Percentiles rank a stretch among this genome's conserved stretches.
These are phyloP conservation scores for Phytophthora pistaciae DNA, from an alignment of 352 stramenopile species.

Conservation along the genomic window DNA sequence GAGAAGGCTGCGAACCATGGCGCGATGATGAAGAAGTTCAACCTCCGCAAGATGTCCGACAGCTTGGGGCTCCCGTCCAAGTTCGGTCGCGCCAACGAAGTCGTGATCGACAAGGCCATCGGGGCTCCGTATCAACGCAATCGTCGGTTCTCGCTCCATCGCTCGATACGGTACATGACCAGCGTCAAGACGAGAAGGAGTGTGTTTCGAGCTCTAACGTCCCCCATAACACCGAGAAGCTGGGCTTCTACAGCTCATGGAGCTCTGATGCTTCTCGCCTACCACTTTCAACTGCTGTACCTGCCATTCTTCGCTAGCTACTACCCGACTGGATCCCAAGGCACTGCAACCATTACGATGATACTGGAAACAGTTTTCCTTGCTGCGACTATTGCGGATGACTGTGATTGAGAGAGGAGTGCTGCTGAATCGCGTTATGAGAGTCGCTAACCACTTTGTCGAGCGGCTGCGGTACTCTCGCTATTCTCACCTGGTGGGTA, in stretches of 20 bases:
- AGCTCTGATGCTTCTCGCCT: background rate
- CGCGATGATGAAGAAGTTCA: constrained; percentile 15
- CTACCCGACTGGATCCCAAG: background rate
- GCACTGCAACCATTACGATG: background rate
- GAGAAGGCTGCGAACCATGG: constrained; percentile 8
- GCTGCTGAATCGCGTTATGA: background rate
- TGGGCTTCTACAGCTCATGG: background rate
- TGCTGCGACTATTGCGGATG: background rate
- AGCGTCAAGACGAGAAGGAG: background rate
- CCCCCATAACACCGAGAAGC: background rate
- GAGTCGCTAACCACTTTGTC: background rate
- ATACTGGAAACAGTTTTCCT: background rate
- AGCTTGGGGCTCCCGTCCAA: background rate
- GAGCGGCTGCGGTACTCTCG: background rate
- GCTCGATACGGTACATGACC: background rate
- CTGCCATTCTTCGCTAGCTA: constrained; percentile 8
- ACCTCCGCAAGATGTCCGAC: constrained; percentile 11
- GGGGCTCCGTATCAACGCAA: background rate
- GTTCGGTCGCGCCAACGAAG: background rate
- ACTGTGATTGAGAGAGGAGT: background rate
- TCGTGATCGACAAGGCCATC: constrained; percentile 1
- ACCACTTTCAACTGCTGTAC: background rate
- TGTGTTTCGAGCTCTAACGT: background rate
- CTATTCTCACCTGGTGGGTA: background rate
- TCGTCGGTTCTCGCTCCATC: constrained; percentile 1